Base-by-base conservation (phyloP, 441 rosid species). In the Kokia cookei region DNA sequence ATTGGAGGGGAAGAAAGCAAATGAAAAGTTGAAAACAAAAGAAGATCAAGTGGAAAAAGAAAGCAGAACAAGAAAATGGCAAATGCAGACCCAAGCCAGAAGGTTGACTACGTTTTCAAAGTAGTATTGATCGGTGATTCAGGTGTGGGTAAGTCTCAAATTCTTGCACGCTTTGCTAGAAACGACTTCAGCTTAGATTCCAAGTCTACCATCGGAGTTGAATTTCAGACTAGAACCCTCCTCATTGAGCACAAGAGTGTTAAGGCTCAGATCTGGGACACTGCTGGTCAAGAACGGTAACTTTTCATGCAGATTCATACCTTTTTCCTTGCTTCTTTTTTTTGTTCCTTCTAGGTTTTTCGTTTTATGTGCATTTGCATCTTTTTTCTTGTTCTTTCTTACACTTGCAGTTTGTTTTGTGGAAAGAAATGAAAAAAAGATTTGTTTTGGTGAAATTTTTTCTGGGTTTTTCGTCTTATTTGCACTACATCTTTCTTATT, bases 201-300 rank as follows among this genome's bases (percentile, higher is more conserved):
- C 3, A 89, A 89, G 47, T 86, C 90, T 63, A 89, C 93, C 2
- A 89, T 86, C 63, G 91, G 93, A 12, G 93, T 87, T 35, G 93
- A 89, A 80, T 89, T 89, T 67, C 91, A 89, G 69, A 87, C 91
- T 35, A 82, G 89, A 43, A 89, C 91, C 0, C 79, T 89, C 43
- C 65, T 75, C n/a, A 89, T 89, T 58, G 79, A 87, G 60, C 84
- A 84, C 13, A 89, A 85, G 80, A 84, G 86, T 71, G 85, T 89
- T 55, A 89, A 89, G 82, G 93, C 93, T 72, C 93, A 89, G 93
- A 89, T 89, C 91, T 89, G 93, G 93, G 93, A 89, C 72, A 89
- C 93, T 50, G 93, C 90, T 48, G 91, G 93, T 29, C 91, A 89
- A 71, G 93, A 89, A 84, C 79, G 93, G 93, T 85, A 81, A 58